Conservation (phyloP, 257 asterid species). For the Agastache rugosa region DNA sequence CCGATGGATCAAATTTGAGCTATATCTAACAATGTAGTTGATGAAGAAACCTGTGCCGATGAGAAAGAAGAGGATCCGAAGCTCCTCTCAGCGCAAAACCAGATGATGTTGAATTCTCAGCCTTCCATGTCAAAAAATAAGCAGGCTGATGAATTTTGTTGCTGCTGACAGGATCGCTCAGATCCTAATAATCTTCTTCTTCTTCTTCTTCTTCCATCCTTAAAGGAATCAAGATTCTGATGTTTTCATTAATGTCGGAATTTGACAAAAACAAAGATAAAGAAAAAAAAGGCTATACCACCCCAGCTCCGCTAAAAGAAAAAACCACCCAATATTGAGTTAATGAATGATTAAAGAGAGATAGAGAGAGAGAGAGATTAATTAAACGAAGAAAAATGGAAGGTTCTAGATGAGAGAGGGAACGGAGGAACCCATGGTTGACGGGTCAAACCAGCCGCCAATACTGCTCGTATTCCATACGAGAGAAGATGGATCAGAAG, state of each 20-base stretch:
- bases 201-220: slow-evolving; percentile 4
- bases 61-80: slow-evolving; percentile 68
- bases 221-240: too few relatives aligned
- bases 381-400: neutral
- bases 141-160: slow-evolving; percentile 42
- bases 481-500: slow-evolving; percentile 48
- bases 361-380: slow-evolving; percentile 35
- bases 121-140: slow-evolving; percentile 51
- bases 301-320: neutral
- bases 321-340: slow-evolving; percentile 17
- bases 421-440: slow-evolving; percentile 58
- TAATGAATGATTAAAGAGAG: slow-evolving; percentile 30
- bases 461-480: slow-evolving; percentile 47
- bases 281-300: neutral
- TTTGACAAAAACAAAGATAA: neutral
- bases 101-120: slow-evolving; percentile 18
- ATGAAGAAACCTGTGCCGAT: slow-evolving; percentile 26
- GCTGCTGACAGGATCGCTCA: slow-evolving; percentile 81
- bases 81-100: slow-evolving; percentile 81
- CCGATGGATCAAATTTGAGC: slow-evolving; percentile 20
- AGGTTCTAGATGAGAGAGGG: slow-evolving; percentile 48
- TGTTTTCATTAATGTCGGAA: neutral
- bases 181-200: slow-evolving; percentile 54
- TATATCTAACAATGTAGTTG: slow-evolving; percentile 36
- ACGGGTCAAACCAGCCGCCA: slow-evolving; percentile 57